A percentile compares a stretch with the other conserved stretches of the same genome.
Evolutionary conservation across 495 filamentous ascomycete species (phyloP).

Genomic region (Lindgomyces ingoldianus): DNA sequence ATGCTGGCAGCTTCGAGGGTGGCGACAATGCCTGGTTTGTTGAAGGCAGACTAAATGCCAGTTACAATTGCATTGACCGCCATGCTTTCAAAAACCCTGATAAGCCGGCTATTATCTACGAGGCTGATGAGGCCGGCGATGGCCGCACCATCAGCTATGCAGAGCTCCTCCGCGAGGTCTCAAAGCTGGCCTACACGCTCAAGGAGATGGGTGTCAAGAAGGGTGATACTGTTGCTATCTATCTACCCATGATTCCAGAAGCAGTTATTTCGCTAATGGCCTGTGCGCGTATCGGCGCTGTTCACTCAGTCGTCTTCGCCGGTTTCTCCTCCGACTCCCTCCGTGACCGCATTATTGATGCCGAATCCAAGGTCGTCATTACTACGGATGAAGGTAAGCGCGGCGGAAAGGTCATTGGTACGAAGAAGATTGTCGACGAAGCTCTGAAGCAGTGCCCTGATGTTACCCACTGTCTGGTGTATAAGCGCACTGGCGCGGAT

Average conservation of each 20-base stretch:
- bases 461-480: constrained; percentile 81
- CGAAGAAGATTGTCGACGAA: constrained; percentile 99
- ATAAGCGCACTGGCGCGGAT: constrained; percentile 92
- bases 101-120: constrained; percentile 95
- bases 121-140: constrained; percentile 87
- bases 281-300: constrained; percentile 86
- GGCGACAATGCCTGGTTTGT: constrained; percentile 95
- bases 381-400: constrained; percentile 97
- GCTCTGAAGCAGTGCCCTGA: constrained; percentile 96
- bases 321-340: constrained; percentile 98
- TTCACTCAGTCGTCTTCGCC: constrained; percentile 98
- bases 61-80: constrained; percentile 96
- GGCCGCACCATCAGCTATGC: constrained; percentile 90
- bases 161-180: constrained; percentile 92
- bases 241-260: constrained; percentile 98
- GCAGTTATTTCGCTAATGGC: constrained; percentile 89
- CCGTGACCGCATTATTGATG: constrained; percentile 92
- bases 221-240: constrained; percentile 95
- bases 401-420: constrained; percentile 95
- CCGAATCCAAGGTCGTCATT: constrained; percentile 85
- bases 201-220: constrained; percentile 96
- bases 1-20: constrained; percentile 69
- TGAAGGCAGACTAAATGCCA: constrained; percentile 90
- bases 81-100: constrained; percentile 92
- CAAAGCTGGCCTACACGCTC: constrained; percentile 77